Conservation (phyloP, 257 asterid species). For the Salvia miltiorrhiza region DNA sequence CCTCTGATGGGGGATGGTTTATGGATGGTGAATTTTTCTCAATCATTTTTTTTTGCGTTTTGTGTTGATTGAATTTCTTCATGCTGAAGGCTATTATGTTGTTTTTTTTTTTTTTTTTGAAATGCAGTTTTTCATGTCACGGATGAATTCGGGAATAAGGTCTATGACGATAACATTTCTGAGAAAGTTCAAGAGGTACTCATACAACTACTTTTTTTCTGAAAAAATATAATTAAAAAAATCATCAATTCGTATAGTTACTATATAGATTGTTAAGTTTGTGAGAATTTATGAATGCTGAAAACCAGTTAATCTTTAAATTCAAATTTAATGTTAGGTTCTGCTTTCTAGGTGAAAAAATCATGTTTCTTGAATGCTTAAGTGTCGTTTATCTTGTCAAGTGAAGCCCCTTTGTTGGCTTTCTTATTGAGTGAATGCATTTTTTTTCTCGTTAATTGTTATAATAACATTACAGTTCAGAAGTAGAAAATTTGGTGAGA, state of each 20-base stretch:
- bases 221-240: background rate
- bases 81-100: constrained; percentile 4
- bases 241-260: background rate
- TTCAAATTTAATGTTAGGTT: background rate
- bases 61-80: background rate
- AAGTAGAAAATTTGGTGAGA: background rate
- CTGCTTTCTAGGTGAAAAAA: constrained; percentile 11
- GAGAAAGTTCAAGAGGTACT: constrained; percentile 72
- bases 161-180: constrained; percentile 47
- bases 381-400: background rate
- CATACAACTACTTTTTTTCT: background rate
- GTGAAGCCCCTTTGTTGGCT: background rate
- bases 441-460: background rate
- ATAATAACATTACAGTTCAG: background rate
- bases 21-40: constrained; percentile 67
- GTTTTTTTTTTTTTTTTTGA: constrained; percentile 1
- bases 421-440: background rate
- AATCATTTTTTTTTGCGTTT: background rate
- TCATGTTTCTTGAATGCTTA: background rate
- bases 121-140: constrained; percentile 86
- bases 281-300: background rate
- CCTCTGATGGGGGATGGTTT: constrained; percentile 96
- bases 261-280: background rate
- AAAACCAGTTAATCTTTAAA: background rate
- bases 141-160: constrained; percentile 72